Conservation (phyloP, 495 filamentous ascomycete genomes). For the Baudoinia panamericana region DNA sequence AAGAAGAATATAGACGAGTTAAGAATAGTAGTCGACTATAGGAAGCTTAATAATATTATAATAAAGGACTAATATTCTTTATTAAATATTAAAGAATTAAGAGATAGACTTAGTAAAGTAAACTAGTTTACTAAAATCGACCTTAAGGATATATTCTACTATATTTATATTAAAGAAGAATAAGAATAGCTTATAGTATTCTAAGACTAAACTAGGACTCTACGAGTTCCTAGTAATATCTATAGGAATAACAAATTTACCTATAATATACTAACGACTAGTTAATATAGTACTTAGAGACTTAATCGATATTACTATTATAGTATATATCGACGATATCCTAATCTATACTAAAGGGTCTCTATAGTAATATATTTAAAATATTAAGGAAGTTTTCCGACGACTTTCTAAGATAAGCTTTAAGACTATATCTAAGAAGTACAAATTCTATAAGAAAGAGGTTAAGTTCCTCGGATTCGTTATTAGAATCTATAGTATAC, state of each 20-base stretch:
- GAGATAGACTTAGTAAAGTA: too few relatives aligned
- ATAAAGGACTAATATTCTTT: too few relatives aligned
- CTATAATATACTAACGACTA: slow-evolving; percentile 4
- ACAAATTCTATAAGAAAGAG: too few relatives aligned
- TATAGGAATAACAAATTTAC: slow-evolving; percentile 12
- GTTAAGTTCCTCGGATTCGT: too few relatives aligned
- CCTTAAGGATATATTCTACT: not conserved
- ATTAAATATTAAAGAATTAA: too few relatives aligned
- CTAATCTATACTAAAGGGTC: slow-evolving; percentile 10
- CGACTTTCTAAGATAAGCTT: slow-evolving; percentile 17
- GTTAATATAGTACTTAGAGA: slow-evolving; percentile 8
- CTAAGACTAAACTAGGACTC: slow-evolving; percentile 2
- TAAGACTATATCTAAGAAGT: slow-evolving; percentile 25
- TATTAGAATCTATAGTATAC: not conserved
- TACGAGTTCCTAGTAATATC: slow-evolving; percentile 11
- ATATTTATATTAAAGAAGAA: too few relatives aligned
- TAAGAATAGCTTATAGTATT: too few relatives aligned
- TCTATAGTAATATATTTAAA: not conserved
- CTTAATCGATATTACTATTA: slow-evolving; percentile 5
- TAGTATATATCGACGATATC: slow-evolving; percentile 15
- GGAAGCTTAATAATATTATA: too few relatives aligned
- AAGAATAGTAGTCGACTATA: too few relatives aligned
- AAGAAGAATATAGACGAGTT: not conserved
- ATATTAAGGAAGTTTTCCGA: slow-evolving; percentile 2
- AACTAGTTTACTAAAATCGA: too few relatives aligned